phyloP scores from a whole-genome alignment of 495 filamentous ascomycete genomes.

The Hypoxylon cercidicola region DNA sequence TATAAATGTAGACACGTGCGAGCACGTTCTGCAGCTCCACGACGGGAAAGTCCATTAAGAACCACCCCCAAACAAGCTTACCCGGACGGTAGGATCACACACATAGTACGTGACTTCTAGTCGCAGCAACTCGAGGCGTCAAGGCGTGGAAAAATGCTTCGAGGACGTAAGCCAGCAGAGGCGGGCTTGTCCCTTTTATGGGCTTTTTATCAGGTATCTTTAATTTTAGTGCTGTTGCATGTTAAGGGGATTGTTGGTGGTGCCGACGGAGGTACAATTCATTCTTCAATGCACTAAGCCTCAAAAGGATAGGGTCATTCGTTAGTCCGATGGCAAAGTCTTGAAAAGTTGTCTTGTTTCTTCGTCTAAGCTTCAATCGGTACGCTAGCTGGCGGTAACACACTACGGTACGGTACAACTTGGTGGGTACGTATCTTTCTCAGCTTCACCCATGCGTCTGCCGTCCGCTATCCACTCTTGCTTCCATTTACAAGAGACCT shows the following conservation, averaged over 20 bases:
- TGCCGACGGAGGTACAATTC: constrained; percentile 36
- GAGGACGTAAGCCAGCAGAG: constrained; percentile 4
- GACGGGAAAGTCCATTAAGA: background rate
- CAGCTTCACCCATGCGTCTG: constrained; percentile 12
- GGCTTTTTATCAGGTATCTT: constrained; percentile 13
- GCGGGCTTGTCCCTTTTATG: background rate
- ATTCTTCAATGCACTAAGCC: constrained; percentile 43
- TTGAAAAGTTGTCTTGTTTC: constrained; percentile 41
- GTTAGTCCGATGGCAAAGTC: constrained; percentile 36
- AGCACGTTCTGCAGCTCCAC: background rate
- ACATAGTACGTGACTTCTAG: background rate
- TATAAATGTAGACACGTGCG: background rate
- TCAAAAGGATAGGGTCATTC: constrained; percentile 26
- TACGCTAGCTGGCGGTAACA: too few species aligned
- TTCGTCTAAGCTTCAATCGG: constrained; percentile 29
- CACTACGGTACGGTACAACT: constrained; percentile 13
- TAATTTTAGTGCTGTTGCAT: constrained; percentile 35
- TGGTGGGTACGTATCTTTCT: constrained; percentile 24
- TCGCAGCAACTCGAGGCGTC: background rate
- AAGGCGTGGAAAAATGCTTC: constrained; percentile 7
- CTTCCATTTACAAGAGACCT: constrained; percentile 7
- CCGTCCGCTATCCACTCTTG: constrained; percentile 9
- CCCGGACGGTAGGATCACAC: background rate
- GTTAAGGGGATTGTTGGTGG: constrained; percentile 31
- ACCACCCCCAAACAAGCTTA: background rate